Percentiles rank a stretch among this genome's conserved stretches.
These are phyloP conservation scores for Lactarius deliciosus DNA, from an alignment of 768 basidiomycete genomes.

Conservation along the genomic window DNA sequence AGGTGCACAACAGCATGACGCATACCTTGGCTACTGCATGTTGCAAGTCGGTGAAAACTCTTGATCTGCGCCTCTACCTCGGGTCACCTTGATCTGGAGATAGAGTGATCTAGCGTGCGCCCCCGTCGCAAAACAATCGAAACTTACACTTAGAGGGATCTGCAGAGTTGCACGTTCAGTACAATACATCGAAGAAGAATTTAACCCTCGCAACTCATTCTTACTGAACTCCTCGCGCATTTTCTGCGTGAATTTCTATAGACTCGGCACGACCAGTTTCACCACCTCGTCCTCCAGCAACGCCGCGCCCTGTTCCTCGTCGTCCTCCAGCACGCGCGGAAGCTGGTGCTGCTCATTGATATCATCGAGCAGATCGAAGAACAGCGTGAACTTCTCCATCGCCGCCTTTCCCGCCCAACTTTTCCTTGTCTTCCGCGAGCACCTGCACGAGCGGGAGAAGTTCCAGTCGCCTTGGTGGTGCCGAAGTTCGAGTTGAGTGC, in stretches of 20 bases:
- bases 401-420: slow-evolving; percentile 47
- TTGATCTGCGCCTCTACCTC: slow-evolving; percentile 71
- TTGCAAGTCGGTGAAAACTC: slow-evolving; percentile 48
- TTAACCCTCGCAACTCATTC: slow-evolving; percentile 46
- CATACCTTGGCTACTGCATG: no score
- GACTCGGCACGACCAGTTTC: slow-evolving; percentile 70
- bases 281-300: slow-evolving; percentile 70
- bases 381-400: slow-evolving; percentile 76
- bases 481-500: slow-evolving; percentile 70
- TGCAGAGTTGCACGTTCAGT: slow-evolving; percentile 31
- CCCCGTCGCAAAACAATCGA: not conserved
- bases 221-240: slow-evolving; percentile 81
- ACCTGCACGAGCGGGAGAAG: slow-evolving; percentile 75
- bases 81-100: slow-evolving; percentile 69
- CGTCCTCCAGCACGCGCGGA: slow-evolving; percentile 69
- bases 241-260: slow-evolving; percentile 72
- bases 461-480: slow-evolving; percentile 83
- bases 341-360: slow-evolving; percentile 71
- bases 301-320: slow-evolving; percentile 55
- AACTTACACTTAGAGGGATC: slow-evolving; percentile 68
- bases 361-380: slow-evolving; percentile 80
- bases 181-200: not conserved
- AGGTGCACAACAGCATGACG: no score
- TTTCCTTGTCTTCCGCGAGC: slow-evolving; percentile 50
- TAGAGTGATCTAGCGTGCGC: slow-evolving; percentile 6